Conservation (phyloP, 768 basidiomycete species). For the Cystofilobasidium bisporidii region DNA sequence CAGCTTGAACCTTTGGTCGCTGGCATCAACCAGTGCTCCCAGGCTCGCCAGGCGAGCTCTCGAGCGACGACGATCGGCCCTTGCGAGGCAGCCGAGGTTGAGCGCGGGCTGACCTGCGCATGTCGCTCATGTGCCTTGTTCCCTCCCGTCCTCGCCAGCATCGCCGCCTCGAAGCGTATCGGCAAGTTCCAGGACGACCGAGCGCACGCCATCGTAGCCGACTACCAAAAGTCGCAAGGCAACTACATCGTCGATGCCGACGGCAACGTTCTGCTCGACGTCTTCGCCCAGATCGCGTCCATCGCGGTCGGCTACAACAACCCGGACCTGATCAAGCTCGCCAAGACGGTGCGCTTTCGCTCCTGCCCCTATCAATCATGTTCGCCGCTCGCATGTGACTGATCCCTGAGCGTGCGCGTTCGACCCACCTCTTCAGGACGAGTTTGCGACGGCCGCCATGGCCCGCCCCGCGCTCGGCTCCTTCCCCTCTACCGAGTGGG, state of each 20-base stretch:
- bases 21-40: neutral
- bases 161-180: conserved; percentile 11
- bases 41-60: neutral
- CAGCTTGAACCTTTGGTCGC: no score
- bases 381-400: neutral
- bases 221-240: conserved; percentile 29
- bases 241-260: conserved; percentile 45
- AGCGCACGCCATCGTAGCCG: conserved; percentile 26
- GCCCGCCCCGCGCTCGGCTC: conserved; percentile 43
- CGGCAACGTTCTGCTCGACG: conserved; percentile 43
- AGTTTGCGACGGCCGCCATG: conserved; percentile 41
- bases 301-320: conserved; percentile 42
- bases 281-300: conserved; percentile 39
- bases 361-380: neutral
- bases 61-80: neutral
- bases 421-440: conserved; percentile 23
- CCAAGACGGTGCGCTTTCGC: conserved; percentile 31
- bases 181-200: conserved; percentile 26
- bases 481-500: conserved; percentile 41
- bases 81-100: neutral
- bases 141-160: neutral
- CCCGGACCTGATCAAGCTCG: conserved; percentile 36
- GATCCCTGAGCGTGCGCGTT: no score
- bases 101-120: no score
- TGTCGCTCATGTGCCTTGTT: no score